A percentile compares a stretch with the other conserved stretches of the same genome.
These are phyloP conservation scores for Geotrichum restrictum DNA, from an alignment of 1,139 yeast species.

Conservation along the genomic window DNA sequence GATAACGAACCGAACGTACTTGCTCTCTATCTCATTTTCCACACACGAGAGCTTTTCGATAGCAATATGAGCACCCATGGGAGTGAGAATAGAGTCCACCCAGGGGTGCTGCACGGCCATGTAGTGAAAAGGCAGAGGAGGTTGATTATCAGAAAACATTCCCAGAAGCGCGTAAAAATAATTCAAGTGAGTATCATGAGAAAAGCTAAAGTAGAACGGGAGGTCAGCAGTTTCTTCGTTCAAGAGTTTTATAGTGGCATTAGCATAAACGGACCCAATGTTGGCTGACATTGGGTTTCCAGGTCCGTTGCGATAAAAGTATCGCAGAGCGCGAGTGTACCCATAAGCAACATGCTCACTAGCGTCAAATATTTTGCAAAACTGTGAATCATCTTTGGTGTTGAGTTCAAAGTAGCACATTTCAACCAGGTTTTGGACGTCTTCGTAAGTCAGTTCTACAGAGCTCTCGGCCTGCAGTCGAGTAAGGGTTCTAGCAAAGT, in stretches of 20 bases:
- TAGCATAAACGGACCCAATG: slow-evolving; percentile 48
- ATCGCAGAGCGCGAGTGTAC: slow-evolving; percentile 45
- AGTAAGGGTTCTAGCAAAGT: slow-evolving; percentile 7
- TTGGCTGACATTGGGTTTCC: slow-evolving; percentile 46
- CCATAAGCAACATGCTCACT: slow-evolving; percentile 48
- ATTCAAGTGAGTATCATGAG: slow-evolving; percentile 54
- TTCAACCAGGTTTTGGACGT: slow-evolving; percentile 42
- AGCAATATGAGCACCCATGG: slow-evolving; percentile 54
- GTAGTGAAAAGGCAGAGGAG: slow-evolving; percentile 32
- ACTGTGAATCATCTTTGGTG: slow-evolving; percentile 47
- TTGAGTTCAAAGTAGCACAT: slow-evolving; percentile 56
- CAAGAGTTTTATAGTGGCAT: slow-evolving; percentile 49
- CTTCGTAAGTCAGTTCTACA: slow-evolving; percentile 38
- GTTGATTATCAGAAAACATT: slow-evolving; percentile 40
- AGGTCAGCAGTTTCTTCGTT: slow-evolving; percentile 34
- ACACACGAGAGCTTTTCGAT: slow-evolving; percentile 48
- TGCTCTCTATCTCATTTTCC: slow-evolving; percentile 26
- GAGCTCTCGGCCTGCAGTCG: slow-evolving; percentile 11
- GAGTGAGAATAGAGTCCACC: slow-evolving; percentile 48
- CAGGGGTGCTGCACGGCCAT: slow-evolving; percentile 37
- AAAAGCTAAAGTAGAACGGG: slow-evolving; percentile 41
- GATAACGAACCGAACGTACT: slow-evolving; percentile 47
- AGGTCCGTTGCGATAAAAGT: slow-evolving; percentile 51
- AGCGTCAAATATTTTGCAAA: slow-evolving; percentile 51
- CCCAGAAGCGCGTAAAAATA: slow-evolving; percentile 47